These are phyloP conservation scores for Aspergillus diversus DNA, from an alignment of 495 filamentous ascomycete genomes.

Conservation along the genomic window DNA sequence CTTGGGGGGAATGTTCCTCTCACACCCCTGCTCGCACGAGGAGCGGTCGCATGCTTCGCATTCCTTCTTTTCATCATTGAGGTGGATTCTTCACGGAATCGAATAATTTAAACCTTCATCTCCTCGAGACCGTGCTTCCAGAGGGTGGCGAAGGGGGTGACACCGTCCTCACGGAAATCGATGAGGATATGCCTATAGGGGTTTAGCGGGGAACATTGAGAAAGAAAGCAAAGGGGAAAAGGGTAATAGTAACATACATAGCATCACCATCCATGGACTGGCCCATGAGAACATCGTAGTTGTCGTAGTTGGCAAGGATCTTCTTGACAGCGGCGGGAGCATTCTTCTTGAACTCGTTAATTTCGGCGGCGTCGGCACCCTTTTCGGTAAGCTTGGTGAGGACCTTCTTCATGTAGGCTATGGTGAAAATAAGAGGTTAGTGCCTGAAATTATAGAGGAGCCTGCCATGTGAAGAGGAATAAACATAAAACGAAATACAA, in stretches of 20 bases:
- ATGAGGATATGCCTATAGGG: slow-evolving; percentile 79
- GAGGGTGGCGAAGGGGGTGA: slow-evolving; percentile 84
- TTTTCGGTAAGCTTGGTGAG: slow-evolving; percentile 67
- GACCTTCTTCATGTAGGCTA: slow-evolving; percentile 89
- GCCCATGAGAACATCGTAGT: slow-evolving; percentile 93
- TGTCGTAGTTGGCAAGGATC: slow-evolving; percentile 82
- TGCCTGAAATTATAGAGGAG: neutral
- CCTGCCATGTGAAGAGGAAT: neutral
- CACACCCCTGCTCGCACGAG: slow-evolving; percentile 22
- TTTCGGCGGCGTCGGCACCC: slow-evolving; percentile 61
- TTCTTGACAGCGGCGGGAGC: slow-evolving; percentile 75
- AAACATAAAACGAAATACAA: neutral
- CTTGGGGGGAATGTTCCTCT: neutral
- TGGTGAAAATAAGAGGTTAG: slow-evolving; percentile 6
- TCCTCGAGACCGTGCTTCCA: slow-evolving; percentile 95
- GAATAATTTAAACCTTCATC: slow-evolving; percentile 80
- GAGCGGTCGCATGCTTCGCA: slow-evolving; percentile 26
- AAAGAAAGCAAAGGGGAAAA: neutral
- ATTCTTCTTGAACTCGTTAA: slow-evolving; percentile 77
- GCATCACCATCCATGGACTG: slow-evolving; percentile 88
- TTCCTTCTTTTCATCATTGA: slow-evolving; percentile 36
- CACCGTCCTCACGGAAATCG: slow-evolving; percentile 95
- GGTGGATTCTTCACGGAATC: slow-evolving; percentile 31
- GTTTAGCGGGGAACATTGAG: neutral
- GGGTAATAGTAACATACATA: slow-evolving; percentile 62